Conservation (phyloP, 2,329 filamentous ascomycete genomes). For the Hypomyces perniciosus region DNA sequence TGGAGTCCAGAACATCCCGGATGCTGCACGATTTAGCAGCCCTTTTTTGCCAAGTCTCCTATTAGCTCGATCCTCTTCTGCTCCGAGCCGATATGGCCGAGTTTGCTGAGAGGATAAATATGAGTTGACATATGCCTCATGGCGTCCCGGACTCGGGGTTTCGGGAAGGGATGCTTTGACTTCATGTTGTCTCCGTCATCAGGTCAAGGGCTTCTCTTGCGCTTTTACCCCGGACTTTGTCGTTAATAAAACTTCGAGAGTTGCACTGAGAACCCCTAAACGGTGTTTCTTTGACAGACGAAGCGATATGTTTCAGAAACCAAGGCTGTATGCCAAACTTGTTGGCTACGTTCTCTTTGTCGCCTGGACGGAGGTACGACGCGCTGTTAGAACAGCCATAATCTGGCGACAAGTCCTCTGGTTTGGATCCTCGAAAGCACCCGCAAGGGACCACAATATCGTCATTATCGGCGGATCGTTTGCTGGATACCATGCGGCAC, state of each 20-base stretch:
- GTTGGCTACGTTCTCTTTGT: slow-evolving; percentile 22
- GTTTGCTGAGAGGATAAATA: too few species aligned
- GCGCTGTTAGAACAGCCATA: slow-evolving; percentile 14
- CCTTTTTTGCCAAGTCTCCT: too few species aligned
- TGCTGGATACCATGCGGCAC: slow-evolving; percentile 45
- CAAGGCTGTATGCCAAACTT: slow-evolving; percentile 24
- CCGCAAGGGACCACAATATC: slow-evolving; percentile 36
- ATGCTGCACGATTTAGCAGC: not conserved
- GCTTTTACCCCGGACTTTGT: too few species aligned
- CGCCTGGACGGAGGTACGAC: slow-evolving; percentile 17
- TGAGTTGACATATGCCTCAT: not conserved
- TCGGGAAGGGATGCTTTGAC: too few species aligned
- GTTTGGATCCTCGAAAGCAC: slow-evolving; percentile 13
- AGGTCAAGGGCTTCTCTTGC: too few species aligned
- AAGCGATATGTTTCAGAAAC: slow-evolving; percentile 25
- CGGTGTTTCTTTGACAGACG: too few species aligned
- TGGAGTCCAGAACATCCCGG: slow-evolving; percentile 1
- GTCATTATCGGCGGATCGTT: slow-evolving; percentile 54
- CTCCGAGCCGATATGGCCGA: too few species aligned
- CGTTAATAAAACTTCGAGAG: too few species aligned
- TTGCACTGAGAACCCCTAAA: too few species aligned
- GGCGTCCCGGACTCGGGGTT: too few species aligned
- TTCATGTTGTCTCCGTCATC: too few species aligned
- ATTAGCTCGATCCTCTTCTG: too few species aligned
- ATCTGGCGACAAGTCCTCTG: slow-evolving; percentile 10